phyloP scores from a whole-genome alignment of 306 rosid genomes.

The Prinsepia uniflora region DNA sequence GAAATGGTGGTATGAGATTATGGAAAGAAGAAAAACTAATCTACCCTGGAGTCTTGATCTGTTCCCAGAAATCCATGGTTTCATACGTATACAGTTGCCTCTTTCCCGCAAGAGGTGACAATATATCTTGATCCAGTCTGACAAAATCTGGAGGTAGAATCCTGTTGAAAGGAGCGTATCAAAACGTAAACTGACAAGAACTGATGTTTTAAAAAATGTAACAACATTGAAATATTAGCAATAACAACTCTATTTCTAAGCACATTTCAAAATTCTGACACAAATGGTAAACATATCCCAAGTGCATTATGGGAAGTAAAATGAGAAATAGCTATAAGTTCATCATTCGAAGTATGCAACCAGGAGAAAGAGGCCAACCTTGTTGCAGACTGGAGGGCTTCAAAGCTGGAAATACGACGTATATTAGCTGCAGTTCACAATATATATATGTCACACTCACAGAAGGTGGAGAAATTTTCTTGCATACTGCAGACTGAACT shows the following conservation, averaged over 20 bases:
- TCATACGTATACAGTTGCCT: constrained; percentile 79
- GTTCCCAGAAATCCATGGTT: constrained; percentile 95
- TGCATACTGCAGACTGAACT: constrained; percentile 5
- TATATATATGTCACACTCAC: constrained; percentile 6
- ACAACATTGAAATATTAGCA: background rate
- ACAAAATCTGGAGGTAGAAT: constrained; percentile 69
- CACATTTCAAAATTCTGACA: background rate
- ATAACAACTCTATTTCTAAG: background rate
- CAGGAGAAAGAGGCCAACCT: constrained; percentile 46
- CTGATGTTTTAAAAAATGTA: constrained; percentile 6
- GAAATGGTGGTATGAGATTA: constrained; percentile 18
- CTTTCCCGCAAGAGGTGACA: constrained; percentile 97
- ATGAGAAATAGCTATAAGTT: background rate
- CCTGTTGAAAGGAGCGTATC: constrained; percentile 44
- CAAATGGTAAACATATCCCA: background rate
- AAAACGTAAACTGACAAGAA: constrained; percentile 10
- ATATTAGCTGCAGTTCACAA: constrained; percentile 63
- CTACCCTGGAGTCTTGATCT: constrained; percentile 97
- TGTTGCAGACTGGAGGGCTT: constrained; percentile 73
- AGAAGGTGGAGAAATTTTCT: background rate
- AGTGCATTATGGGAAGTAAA: background rate
- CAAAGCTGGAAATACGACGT: constrained; percentile 74
- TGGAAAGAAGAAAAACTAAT: constrained; percentile 5
- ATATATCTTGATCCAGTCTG: constrained; percentile 95
- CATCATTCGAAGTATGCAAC: background rate